Percentiles rank a stretch among this genome's conserved stretches.
phyloP scores from a whole-genome alignment of 2,329 filamentous ascomycete genomes.

The Polytolypa hystricis region DNA sequence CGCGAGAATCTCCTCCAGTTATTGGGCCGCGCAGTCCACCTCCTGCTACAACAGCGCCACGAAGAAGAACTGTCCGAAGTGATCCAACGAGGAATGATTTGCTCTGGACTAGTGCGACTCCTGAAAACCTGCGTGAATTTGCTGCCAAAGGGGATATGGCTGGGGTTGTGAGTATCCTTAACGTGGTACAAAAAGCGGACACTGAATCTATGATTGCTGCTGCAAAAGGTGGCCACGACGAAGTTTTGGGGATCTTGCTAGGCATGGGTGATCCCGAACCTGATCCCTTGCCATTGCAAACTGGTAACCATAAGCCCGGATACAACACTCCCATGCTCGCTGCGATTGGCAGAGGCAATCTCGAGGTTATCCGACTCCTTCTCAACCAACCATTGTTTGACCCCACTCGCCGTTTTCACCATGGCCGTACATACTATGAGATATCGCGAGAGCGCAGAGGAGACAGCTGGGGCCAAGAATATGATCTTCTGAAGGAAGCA shows the following conservation, averaged over 20 bases:
- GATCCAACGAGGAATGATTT: constrained; percentile 40
- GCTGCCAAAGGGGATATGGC: constrained; percentile 40
- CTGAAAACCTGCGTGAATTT: constrained; percentile 38
- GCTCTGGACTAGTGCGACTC: constrained; percentile 40
- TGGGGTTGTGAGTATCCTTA: constrained; percentile 39
- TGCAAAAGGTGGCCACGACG: constrained; percentile 80
- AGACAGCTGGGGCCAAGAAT: constrained; percentile 82
- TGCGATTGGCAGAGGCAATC: constrained; percentile 78
- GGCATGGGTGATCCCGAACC: constrained; percentile 55
- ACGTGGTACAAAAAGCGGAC: constrained; percentile 50
- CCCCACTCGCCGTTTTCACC: constrained; percentile 60
- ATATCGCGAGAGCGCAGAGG: constrained; percentile 73
- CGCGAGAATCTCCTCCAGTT: constrained; percentile 32
- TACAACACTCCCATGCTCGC: constrained; percentile 87
- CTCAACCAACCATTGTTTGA: constrained; percentile 71
- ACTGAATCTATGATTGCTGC: constrained; percentile 82
- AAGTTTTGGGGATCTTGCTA: constrained; percentile 68
- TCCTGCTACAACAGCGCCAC: constrained; percentile 16
- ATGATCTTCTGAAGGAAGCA: constrained; percentile 63
- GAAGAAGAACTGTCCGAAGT: constrained; percentile 38
- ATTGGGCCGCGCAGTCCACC: constrained; percentile 28
- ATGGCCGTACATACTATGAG: constrained; percentile 74
- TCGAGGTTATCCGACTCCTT: constrained; percentile 72
- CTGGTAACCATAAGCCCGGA: constrained; percentile 46
- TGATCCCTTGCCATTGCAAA: constrained; percentile 56